A percentile compares a stretch with the other conserved stretches of the same genome.
Conservation (phyloP, 495 filamentous ascomycete species). For the Podospora pseudocomata region DNA sequence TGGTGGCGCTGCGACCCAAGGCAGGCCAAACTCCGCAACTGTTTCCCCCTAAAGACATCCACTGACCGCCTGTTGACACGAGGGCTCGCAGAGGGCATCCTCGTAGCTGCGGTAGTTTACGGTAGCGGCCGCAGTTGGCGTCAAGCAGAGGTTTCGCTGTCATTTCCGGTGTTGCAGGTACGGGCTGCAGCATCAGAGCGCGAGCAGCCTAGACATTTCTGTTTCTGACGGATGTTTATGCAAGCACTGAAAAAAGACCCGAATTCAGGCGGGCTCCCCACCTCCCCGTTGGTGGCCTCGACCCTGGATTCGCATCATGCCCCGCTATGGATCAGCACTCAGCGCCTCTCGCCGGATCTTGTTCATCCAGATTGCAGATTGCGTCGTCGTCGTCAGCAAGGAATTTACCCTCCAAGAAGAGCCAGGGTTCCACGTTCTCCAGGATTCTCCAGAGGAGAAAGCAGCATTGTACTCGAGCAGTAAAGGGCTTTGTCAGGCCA, state of each 20-base stretch:
- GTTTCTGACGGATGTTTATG: neutral
- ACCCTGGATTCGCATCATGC: neutral
- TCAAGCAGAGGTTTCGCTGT: neutral
- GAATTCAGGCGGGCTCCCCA: neutral
- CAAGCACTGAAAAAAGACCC: neutral
- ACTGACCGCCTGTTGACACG: neutral
- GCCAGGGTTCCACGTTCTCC: neutral
- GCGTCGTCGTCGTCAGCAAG: conserved; percentile 22
- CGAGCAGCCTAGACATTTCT: neutral
- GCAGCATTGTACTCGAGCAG: neutral
- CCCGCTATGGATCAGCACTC: neutral
- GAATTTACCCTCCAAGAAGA: conserved; percentile 3
- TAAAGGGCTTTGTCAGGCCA: neutral
- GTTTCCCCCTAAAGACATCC: conserved; percentile 9
- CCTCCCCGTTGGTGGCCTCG: neutral
- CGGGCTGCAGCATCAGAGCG: neutral
- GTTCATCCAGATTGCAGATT: conserved; percentile 29
- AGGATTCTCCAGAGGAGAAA: neutral
- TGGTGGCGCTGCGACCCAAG: neutral
- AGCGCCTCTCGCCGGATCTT: neutral
- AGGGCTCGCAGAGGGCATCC: neutral
- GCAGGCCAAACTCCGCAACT: conserved; percentile 13
- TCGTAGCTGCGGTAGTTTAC: neutral
- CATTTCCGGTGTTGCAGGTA: neutral
- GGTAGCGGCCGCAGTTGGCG: neutral